Evolutionary conservation across 495 filamentous ascomycete genomes (phyloP).

Genomic region (Geoglossum glabrum): DNA sequence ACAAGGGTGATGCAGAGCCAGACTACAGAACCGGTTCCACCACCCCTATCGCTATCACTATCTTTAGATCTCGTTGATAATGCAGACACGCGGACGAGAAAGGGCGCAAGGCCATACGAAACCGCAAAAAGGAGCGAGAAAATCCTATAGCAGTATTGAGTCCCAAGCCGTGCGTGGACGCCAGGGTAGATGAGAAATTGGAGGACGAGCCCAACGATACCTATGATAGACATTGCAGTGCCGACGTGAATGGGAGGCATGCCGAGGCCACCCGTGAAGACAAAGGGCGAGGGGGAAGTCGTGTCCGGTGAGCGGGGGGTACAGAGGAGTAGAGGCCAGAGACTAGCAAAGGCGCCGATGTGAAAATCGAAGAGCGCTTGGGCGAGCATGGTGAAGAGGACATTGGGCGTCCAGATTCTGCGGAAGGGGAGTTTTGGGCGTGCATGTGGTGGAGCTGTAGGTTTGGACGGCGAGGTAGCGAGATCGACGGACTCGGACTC

Average conservation of each 20-base stretch:
- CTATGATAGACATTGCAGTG: slow-evolving; percentile 46
- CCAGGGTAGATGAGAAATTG: slow-evolving; percentile 53
- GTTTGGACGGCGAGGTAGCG: neutral
- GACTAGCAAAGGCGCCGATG: slow-evolving; percentile 51
- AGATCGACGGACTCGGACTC: neutral
- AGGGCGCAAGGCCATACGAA: slow-evolving; percentile 46
- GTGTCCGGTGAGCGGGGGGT: slow-evolving; percentile 29
- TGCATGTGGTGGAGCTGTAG: neutral
- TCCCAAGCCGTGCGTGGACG: slow-evolving; percentile 38
- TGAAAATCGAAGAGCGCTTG: slow-evolving; percentile 55
- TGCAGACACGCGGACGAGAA: slow-evolving; percentile 37
- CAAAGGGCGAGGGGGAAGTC: slow-evolving; percentile 27
- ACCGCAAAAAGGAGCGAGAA: slow-evolving; percentile 43
- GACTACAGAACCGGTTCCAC: slow-evolving; percentile 42
- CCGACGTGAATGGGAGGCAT: slow-evolving; percentile 48
- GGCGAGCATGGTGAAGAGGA: slow-evolving; percentile 38
- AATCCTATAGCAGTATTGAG: slow-evolving; percentile 34
- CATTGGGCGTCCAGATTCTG: slow-evolving; percentile 40
- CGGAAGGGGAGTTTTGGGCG: too few relatives aligned
- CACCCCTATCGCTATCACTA: too few relatives aligned
- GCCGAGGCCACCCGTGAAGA: slow-evolving; percentile 54
- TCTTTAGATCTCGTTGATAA: too few relatives aligned
- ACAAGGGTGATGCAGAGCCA: slow-evolving; percentile 42
- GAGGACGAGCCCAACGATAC: slow-evolving; percentile 43
- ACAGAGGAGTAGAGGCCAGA: slow-evolving; percentile 54